phyloP scores from a whole-genome alignment of 208 protist species.

The Trichomonas vaginalis region DNA sequence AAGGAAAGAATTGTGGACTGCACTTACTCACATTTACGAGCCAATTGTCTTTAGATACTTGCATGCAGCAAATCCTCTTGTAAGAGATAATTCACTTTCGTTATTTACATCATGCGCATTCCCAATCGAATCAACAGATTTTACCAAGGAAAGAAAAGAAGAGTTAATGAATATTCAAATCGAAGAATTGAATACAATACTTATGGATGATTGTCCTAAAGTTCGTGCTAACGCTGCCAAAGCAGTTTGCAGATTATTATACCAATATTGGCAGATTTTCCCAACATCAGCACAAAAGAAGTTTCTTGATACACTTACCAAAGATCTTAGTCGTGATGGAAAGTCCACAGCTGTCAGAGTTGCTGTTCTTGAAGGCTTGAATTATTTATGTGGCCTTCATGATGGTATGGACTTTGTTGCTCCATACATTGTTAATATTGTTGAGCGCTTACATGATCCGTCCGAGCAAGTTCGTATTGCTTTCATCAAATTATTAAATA shows the following conservation, averaged over 20 bases:
- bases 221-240: background rate
- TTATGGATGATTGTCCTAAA: background rate
- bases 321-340: background rate
- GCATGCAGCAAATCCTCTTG: background rate
- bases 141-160: background rate
- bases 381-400: background rate
- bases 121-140: background rate
- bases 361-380: background rate
- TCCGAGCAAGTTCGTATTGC: background rate
- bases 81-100: background rate
- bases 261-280: background rate
- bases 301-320: background rate
- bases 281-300: background rate
- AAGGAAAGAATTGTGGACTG: background rate
- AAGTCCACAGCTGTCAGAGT: background rate
- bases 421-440: background rate
- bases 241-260: background rate
- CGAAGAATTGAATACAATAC: background rate
- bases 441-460: background rate
- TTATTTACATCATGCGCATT: background rate
- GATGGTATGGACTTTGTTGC: background rate
- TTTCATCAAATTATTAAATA: background rate
- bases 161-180: background rate
- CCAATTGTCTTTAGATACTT: background rate
- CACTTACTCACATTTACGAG: background rate